Base-by-base conservation (phyloP, 2,329 filamentous ascomycete genomes). In the Mycosphaerella sp. region DNA sequence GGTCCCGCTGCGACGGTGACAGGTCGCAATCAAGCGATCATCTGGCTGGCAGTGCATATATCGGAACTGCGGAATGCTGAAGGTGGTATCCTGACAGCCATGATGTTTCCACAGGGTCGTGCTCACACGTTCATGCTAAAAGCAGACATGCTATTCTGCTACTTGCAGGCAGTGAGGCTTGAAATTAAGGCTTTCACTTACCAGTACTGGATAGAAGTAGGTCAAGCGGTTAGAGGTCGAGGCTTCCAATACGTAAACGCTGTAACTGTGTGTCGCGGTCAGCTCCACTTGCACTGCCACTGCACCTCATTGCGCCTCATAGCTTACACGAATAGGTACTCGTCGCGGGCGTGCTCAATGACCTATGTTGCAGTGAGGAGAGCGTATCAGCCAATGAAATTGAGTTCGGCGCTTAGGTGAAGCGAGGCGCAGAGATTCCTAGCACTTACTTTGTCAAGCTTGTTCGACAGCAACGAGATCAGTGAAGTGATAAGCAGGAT, bases 401-500 rank as follows among this genome's bases (percentile, higher is more conserved):
- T 52, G 28, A 28, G 35, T 30, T 52, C 54, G 54, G 62, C 62
- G 62, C 57, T 56, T 63, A 59, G 21, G 40, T 45, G 44, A 45
- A 50, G 46, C 44, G 34, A 27, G 36, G 34, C 30, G 53, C 46
- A 48, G 45, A 44, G 14, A 39, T 12, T n/a, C 21, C 34, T 42
- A 40, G 41, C 51, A 52, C 59, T 35, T 51, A 62, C 61, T 54
- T 57, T 54, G 51, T 59, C 58, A 34, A 60, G 50, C 42, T 56
- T 58, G 52, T 60, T 60, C 41, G 49, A 54, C 30, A 57, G 55
- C 49, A 54, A 50, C 55, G 55, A 57, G 36, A 56, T 62, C 71
- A 66, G 71, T 16, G 84, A 87, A 44, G 87, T 87, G 70, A 88
- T 85, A 28, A 93, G 76, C 6, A 93, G 74, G 60, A 91, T 87